Evolutionary conservation across 129 eudicot species (phyloP).

Genomic region (Escallonia herrerae): DNA sequence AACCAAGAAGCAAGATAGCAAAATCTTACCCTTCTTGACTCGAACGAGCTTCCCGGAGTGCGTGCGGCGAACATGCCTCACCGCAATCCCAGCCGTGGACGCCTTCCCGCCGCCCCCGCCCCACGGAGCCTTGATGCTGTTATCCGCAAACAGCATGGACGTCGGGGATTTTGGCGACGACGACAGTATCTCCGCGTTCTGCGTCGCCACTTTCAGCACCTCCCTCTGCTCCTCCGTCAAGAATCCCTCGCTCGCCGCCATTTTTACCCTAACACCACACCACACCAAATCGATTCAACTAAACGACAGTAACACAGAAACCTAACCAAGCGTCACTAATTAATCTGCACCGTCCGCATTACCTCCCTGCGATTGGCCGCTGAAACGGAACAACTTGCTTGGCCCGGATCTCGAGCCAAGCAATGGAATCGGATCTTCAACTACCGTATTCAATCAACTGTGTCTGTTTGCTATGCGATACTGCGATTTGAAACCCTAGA

Average conservation of each 20-base stretch:
- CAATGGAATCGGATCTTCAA: slow-evolving; percentile 3
- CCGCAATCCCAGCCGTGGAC: slow-evolving; percentile 14
- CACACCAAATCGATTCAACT: background rate
- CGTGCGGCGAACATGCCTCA: slow-evolving; percentile 28
- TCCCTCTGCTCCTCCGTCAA: slow-evolving; percentile 29
- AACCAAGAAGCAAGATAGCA: background rate
- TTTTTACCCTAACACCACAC: background rate
- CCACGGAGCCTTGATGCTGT: slow-evolving; percentile 14
- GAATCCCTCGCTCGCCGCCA: slow-evolving; percentile 31
- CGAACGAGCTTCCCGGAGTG: slow-evolving; percentile 24
- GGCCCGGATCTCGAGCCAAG: slow-evolving; percentile 47
- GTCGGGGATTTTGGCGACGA: slow-evolving; percentile 10
- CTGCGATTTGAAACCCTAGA: slow-evolving; percentile 16
- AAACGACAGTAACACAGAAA: background rate
- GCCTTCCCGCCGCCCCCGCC: slow-evolving; percentile 13
- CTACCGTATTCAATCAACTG: slow-evolving; percentile 6
- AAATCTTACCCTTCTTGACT: slow-evolving; percentile 29
- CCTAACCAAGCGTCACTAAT: too few relatives aligned
- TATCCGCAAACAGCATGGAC: slow-evolving; percentile 1
- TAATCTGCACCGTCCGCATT: background rate
- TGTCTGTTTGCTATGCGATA: too few relatives aligned
- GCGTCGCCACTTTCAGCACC: slow-evolving; percentile 18
- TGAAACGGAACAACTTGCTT: slow-evolving; percentile 15
- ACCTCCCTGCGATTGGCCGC: slow-evolving; percentile 7
- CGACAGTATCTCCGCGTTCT: slow-evolving; percentile 10